Conservation (phyloP, 495 filamentous ascomycete species). For the Penicillium manginii region DNA sequence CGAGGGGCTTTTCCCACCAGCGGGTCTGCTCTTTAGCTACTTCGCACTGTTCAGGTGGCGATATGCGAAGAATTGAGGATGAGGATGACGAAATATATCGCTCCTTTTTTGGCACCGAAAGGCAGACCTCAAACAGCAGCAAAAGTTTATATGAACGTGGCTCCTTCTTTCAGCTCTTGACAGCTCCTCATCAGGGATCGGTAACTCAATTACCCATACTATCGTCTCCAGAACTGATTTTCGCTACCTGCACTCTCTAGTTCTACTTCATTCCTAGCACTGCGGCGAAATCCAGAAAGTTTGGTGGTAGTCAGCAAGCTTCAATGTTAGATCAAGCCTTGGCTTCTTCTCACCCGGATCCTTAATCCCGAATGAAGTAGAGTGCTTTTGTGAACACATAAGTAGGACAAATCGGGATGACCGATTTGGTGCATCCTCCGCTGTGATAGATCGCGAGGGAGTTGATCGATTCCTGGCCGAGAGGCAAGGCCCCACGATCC, state of each 20-base stretch:
- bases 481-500: background rate
- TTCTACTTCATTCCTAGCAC: too few relatives aligned
- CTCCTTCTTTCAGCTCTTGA: background rate
- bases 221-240: too few relatives aligned
- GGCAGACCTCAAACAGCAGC: background rate
- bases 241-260: too few relatives aligned
- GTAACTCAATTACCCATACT: background rate
- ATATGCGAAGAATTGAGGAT: background rate
- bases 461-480: background rate
- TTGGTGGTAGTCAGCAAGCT: too few relatives aligned
- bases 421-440: background rate
- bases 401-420: background rate
- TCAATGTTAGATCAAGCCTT: too few relatives aligned
- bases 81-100: background rate
- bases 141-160: background rate
- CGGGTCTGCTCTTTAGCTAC: background rate
- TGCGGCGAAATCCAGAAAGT: too few relatives aligned
- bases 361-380: too few relatives aligned
- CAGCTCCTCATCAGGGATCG: background rate
- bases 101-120: background rate
- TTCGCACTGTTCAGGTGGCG: background rate
- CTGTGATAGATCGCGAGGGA: conserved; percentile 1
- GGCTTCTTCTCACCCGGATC: too few relatives aligned
- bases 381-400: background rate
- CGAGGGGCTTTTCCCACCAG: background rate